Evolutionary conservation across 179 eudicot genomes (phyloP).

Genomic region (Nepenthes alata): DNA sequence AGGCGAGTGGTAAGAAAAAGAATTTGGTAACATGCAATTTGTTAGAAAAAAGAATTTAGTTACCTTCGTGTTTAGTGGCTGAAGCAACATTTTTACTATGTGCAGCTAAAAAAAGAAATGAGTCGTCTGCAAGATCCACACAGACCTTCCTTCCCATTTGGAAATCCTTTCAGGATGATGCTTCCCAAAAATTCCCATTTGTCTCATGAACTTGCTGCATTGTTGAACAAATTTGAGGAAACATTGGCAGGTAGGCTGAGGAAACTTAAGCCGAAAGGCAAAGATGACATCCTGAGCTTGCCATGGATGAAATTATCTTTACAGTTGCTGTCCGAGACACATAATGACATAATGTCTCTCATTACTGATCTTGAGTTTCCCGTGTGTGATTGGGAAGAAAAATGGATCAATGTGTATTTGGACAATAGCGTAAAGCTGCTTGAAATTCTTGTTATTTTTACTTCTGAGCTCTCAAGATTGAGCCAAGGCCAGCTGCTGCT

Average conservation of each 20-base stretch:
- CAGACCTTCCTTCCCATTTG: constrained; percentile 43
- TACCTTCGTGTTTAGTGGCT: background rate
- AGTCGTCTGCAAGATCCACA: constrained; percentile 64
- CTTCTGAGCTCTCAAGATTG: constrained; percentile 58
- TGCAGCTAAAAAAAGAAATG: constrained; percentile 45
- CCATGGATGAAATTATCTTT: constrained; percentile 70
- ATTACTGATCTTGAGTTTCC: constrained; percentile 78
- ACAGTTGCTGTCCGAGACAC: constrained; percentile 49
- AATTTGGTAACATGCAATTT: too few species aligned
- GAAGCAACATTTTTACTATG: background rate
- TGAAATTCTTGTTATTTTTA: constrained; percentile 63
- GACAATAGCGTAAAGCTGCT: constrained; percentile 68
- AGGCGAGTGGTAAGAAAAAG: too few species aligned
- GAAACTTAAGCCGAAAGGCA: constrained; percentile 43
- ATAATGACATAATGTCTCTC: constrained; percentile 52
- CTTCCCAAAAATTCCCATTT: constrained; percentile 42
- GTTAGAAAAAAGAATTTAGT: too few species aligned
- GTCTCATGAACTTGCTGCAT: constrained; percentile 34
- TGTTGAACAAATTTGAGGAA: constrained; percentile 52
- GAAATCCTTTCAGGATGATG: constrained; percentile 67
- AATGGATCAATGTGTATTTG: constrained; percentile 79
- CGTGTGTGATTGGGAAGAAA: constrained; percentile 69
- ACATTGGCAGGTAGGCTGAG: constrained; percentile 46
- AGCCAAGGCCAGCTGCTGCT: constrained; percentile 66
- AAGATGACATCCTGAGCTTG: constrained; percentile 41